A percentile compares a stretch with the other conserved stretches of the same genome.
Evolutionary conservation across 1,284 basidiomycete species (phyloP).

Genomic region (Caloboletus inedulis): DNA sequence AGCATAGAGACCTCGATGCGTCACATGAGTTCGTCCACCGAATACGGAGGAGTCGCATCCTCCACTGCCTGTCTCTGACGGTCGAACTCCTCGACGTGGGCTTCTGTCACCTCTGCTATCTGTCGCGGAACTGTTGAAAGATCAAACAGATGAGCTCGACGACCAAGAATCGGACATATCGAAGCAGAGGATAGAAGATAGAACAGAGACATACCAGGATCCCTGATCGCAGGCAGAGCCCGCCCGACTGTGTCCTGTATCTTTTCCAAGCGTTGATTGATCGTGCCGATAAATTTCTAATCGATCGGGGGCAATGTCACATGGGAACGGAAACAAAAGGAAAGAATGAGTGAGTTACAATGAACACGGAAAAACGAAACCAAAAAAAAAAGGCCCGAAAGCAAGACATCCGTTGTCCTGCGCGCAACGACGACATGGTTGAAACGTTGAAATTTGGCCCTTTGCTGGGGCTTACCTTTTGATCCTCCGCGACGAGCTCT

Average conservation of each 20-base stretch:
- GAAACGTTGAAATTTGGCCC: background rate
- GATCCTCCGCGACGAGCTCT: constrained; percentile 16
- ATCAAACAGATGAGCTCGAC: background rate
- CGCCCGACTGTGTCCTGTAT: constrained; percentile 14
- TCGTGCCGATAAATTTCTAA: constrained; percentile 10
- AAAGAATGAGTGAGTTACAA: background rate
- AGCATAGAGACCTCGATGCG: background rate
- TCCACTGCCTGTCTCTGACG: background rate
- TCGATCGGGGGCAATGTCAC: background rate
- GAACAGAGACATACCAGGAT: constrained; percentile 3
- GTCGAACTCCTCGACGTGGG: constrained; percentile 18
- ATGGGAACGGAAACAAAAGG: background rate
- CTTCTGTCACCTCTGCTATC: constrained; percentile 13
- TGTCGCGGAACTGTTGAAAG: constrained; percentile 10
- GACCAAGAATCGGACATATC: background rate
- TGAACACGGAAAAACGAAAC: background rate
- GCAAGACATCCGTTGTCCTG: too few species aligned
- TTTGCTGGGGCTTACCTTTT: constrained; percentile 1
- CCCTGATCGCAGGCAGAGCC: constrained; percentile 14
- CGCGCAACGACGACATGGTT: too few species aligned
- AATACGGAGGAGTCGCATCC: constrained; percentile 9
- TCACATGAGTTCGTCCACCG: constrained; percentile 18
- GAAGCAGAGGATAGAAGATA: background rate
- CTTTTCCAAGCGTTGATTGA: constrained; percentile 11
- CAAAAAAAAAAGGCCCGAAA: background rate